Base-by-base conservation (phyloP, 352 stramenopile genomes). In the Saprolegnia diclina region DNA sequence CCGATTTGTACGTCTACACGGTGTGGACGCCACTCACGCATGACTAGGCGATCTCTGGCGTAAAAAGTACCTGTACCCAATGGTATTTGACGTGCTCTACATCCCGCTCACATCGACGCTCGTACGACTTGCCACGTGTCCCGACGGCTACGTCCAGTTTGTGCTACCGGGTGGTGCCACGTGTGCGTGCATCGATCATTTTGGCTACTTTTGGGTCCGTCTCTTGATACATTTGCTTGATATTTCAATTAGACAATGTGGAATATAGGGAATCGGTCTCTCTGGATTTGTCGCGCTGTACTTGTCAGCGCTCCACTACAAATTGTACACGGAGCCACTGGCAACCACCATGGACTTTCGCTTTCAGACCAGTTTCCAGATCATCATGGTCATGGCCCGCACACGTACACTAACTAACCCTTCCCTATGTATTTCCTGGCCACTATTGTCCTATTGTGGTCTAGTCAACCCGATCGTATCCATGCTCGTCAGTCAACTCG, bases 301-400 rank as follows among this genome's bases (percentile, higher is more conserved):
- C 45, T 11, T 52, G 0, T 35, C 29, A 16, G 48, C 63, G 26
- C 53, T 69, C 29, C 54, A 62, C 10, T 69, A 69, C 63, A 69
- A 69, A 21, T 62, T 69, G 63, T 38, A 69, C 63, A 69, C 61
- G 19, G 63, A 69, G 21, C 63, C 63, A 6, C 37, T 61, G 26
- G 53, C 29, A 16, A 69, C 63, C 4, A 69, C 63, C 29, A 69
- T 69, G 63, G 63, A 69, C 26, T 69, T 69, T 61, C 63, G 63
- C 5, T 69, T 69, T 22, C 63, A 69, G 44, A 59, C 48, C 6
- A 63, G 63, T 38, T 69, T 63, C 21, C 63, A 69, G 22, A 63
- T 69, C 48, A 63, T 69, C 29, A 69, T 69, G 63, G 63, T 52
- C 53, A 69, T 69, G 63, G 63, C 63, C 13, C 63, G 63, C 9